phyloP scores from a whole-genome alignment of 2,329 filamentous ascomycete genomes.

The Pezicula carpinea region DNA sequence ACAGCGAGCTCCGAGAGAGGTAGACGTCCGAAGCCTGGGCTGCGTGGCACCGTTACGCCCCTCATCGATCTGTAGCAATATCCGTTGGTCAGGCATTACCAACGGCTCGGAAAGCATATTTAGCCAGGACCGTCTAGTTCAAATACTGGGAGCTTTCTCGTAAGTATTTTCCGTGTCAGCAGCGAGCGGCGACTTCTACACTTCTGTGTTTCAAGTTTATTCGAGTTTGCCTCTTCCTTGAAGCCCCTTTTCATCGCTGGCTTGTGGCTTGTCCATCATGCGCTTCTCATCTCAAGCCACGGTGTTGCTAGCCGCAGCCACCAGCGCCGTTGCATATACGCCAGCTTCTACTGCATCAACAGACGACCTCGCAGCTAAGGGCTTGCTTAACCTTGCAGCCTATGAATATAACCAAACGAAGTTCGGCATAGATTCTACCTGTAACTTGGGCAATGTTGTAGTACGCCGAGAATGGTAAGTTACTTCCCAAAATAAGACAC shows the following conservation, averaged over 20 bases:
- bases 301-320: constrained; percentile 11
- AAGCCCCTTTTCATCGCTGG: no score
- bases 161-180: constrained; percentile 3
- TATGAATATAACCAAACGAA: constrained; percentile 19
- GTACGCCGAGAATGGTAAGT: constrained; percentile 39
- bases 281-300: constrained; percentile 17
- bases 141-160: constrained; percentile 11
- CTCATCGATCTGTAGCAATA: constrained; percentile 17
- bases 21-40: no score
- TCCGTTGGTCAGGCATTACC: constrained; percentile 2
- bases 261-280: constrained; percentile 8
- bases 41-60: no score
- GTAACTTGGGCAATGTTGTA: constrained; percentile 32
- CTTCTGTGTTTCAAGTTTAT: no score
- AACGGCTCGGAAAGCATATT: no score
- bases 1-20: no score
- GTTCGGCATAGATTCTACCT: constrained; percentile 15
- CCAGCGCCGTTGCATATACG: constrained; percentile 11
- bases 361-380: constrained; percentile 30
- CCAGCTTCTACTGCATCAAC: constrained; percentile 19
- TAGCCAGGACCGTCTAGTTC: constrained; percentile 2
- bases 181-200: background rate
- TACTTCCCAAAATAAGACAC: background rate
- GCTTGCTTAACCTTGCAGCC: constrained; percentile 28
- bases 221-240: no score